Base-by-base conservation (phyloP, 495 filamentous ascomycete species). In the Glonium stellatum region DNA sequence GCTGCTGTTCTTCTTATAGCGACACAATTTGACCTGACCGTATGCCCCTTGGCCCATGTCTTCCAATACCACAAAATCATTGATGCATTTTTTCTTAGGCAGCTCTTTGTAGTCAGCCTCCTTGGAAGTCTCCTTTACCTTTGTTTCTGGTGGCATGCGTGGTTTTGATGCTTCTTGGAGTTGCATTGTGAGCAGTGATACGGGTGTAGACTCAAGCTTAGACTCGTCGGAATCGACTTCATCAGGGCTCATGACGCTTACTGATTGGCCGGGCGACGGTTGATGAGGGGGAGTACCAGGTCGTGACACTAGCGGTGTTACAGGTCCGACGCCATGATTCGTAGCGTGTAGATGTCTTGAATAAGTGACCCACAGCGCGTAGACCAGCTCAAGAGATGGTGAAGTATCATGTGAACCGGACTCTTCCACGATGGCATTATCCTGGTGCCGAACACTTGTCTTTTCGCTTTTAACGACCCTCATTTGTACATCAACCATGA, bases 21-120 rank as follows among this genome's bases (percentile, higher is more conserved):
- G 83, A n/a, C 88, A 92, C 39, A 97, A 77, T 71, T 99, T 99
- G 53, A 99, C 93, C 73, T 97, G 91, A 5, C 93, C 93, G 68
- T 97, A 99, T 1, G 93, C 95, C 48, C 93, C 93, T 73, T 97
- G 90, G 5, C 93, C 93, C 92, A 99, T 97, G 56, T 99, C 93
- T 73, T 99, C 93, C 4, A 99, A 79, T 62, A 97, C 90, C 34
- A 84, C 80, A 72, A 96, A 99, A 72, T 97, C 91, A 48, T 84
- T 76, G 55, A 99, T 97, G 0, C 82, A 84, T 71, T 92, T 91
- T 70, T 92, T 95, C 69, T 76, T 75, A 35, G 55, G 56, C 0
- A 67, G 61, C 4, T 69, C 62, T 4, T 67, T 63, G n/a, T 5
- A 39, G 12, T 60, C 58, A 18, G 34, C 13, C 41, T 52, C 23